These are phyloP conservation scores for Rosa hybrid DNA, from an alignment of 331 rosid genomes.

Conservation along the genomic window DNA sequence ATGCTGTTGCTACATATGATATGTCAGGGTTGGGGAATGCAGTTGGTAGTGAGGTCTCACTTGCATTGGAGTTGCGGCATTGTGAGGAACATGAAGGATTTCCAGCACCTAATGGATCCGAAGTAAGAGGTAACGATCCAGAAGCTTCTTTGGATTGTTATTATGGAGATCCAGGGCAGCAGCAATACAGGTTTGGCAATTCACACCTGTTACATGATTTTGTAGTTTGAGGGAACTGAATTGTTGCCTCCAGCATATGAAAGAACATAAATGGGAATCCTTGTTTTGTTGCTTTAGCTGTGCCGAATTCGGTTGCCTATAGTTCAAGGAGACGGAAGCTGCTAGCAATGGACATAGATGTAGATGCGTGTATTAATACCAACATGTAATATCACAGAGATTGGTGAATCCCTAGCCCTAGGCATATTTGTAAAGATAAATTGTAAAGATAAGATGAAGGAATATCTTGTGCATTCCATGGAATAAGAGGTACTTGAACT, in stretches of 20 bases:
- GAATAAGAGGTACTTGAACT: conserved; percentile 24
- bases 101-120: conserved; percentile 40
- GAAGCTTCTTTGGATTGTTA: conserved; percentile 61
- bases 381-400: conserved; percentile 45
- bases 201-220: conserved; percentile 76
- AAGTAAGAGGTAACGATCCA: conserved; percentile 36
- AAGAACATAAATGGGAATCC: conserved; percentile 30
- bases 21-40: conserved; percentile 52
- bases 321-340: conserved; percentile 44
- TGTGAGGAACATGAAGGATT: conserved; percentile 60
- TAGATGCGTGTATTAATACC: conserved; percentile 45
- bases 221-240: conserved; percentile 52
- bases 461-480: conserved; percentile 17
- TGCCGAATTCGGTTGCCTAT: conserved; percentile 33
- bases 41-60: conserved; percentile 66
- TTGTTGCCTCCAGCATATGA: conserved; percentile 15
- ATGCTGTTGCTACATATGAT: conserved; percentile 45
- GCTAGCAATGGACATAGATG: conserved; percentile 37
- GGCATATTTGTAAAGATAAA: conserved; percentile 45
- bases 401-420: conserved; percentile 40
- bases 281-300: conserved; percentile 22
- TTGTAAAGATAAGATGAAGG: conserved; percentile 19
- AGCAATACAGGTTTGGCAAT: conserved; percentile 61
- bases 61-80: conserved; percentile 80
- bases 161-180: conserved; percentile 62